phyloP scores from a whole-genome alignment of 352 stramenopile genomes.

The Globisporangium perplexum region DNA sequence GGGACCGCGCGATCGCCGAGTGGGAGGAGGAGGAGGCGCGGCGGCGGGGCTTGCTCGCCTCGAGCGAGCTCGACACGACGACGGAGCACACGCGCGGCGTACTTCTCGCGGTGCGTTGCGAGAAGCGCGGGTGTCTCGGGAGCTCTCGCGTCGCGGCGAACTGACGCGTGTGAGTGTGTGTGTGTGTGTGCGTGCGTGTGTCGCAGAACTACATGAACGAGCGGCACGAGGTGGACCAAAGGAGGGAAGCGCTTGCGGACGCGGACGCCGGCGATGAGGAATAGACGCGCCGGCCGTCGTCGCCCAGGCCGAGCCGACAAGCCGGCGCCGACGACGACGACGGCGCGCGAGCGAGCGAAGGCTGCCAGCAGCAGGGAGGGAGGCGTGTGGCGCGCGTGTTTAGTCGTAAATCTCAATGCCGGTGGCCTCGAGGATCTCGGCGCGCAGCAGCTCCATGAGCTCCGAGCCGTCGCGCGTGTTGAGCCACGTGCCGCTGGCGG shows the following conservation, averaged over 20 bases:
- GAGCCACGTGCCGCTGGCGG: constrained; percentile 57
- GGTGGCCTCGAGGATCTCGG: constrained; percentile 73
- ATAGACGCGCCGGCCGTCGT: neutral
- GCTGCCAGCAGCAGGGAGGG: neutral
- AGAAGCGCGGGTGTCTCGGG: no score
- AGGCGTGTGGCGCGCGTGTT: constrained; percentile 1
- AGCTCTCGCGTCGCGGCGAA: no score
- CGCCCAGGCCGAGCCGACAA: neutral
- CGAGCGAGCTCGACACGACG: constrained; percentile 45
- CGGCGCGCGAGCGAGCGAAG: neutral
- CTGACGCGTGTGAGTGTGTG: neutral
- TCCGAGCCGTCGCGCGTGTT: constrained; percentile 80
- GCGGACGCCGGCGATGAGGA: constrained; percentile 39
- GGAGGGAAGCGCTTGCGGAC: constrained; percentile 24
- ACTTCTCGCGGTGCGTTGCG: constrained; percentile 55
- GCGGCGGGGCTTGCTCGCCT: constrained; percentile 50
- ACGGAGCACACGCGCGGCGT: constrained; percentile 60
- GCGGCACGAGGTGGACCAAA: constrained; percentile 60
- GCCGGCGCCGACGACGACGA: neutral
- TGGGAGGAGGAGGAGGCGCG: constrained; percentile 77
- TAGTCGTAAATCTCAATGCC: constrained; percentile 78
- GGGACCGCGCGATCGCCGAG: constrained; percentile 61
- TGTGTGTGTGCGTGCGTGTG: constrained; percentile 1
- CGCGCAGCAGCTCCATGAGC: constrained; percentile 59
- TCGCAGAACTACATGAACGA: constrained; percentile 70